Percentiles rank a stretch among this genome's conserved stretches.
phyloP scores from a whole-genome alignment of 106 monocot genomes.

The Dendrobium officinale region DNA sequence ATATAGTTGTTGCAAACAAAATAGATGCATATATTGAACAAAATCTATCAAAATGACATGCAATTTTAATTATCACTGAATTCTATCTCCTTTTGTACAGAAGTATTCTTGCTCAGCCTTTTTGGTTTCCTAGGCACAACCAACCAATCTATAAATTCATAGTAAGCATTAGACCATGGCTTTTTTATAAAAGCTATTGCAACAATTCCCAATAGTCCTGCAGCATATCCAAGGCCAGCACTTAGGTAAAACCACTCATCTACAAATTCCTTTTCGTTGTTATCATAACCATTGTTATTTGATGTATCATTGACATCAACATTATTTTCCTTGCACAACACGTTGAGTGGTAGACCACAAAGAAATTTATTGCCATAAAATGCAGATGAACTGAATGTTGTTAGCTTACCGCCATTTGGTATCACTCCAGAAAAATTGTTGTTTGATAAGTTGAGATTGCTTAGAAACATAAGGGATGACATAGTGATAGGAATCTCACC shows the following conservation, averaged over 20 bases:
- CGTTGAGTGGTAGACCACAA: not conserved
- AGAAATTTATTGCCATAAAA: not conserved
- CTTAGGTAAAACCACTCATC: not conserved
- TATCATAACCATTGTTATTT: not conserved
- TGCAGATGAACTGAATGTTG: not conserved
- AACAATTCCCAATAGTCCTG: not conserved
- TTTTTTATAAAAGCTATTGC: not conserved
- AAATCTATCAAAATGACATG: not conserved
- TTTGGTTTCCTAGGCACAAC: not conserved
- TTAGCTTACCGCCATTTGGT: constrained; percentile 7
- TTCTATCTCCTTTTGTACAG: not conserved
- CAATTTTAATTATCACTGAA: not conserved
- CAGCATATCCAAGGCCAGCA: not conserved
- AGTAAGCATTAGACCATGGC: not conserved
- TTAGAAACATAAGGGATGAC: too few species aligned
- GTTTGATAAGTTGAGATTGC: too few species aligned
- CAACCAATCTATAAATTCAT: not conserved
- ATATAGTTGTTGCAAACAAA: not conserved
- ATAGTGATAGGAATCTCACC: too few species aligned
- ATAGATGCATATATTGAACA: not conserved
- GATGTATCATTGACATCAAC: not conserved
- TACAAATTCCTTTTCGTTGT: not conserved
- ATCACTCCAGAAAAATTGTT: constrained; percentile 4
- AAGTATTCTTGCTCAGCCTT: not conserved
- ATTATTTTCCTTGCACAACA: not conserved